Evolutionary conservation across 176 grass and related monocot species (phyloP).

Genomic region (Paspalum notatum): DNA sequence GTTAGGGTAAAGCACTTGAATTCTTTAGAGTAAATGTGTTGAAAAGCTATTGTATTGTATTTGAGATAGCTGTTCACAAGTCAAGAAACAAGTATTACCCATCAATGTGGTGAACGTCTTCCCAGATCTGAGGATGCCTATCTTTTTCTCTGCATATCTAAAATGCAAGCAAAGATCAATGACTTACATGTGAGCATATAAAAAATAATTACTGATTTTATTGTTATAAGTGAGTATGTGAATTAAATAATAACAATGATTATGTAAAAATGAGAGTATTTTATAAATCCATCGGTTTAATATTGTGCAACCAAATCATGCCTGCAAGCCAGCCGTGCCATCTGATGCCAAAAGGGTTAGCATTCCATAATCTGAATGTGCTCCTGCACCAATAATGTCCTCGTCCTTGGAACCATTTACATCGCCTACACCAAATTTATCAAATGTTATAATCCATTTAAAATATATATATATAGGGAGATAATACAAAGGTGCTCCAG

Average conservation of each 20-base stretch:
- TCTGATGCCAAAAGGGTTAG: constrained; percentile 62
- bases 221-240: neutral
- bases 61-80: neutral
- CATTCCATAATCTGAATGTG: constrained; percentile 86
- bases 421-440: constrained; percentile 31
- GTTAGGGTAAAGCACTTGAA: neutral
- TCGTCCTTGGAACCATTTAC: constrained; percentile 38
- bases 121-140: constrained; percentile 66
- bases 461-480: neutral
- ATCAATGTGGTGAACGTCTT: constrained; percentile 69
- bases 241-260: neutral
- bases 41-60: neutral
- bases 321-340: constrained; percentile 82
- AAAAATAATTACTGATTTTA: neutral
- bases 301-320: neutral
- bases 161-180: neutral
- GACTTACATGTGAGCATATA: neutral
- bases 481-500: neutral
- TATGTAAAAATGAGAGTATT: neutral
- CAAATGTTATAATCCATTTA: neutral
- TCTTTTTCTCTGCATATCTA: constrained; percentile 90
- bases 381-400: constrained; percentile 54
- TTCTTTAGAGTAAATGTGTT: neutral
- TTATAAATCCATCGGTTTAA: neutral
- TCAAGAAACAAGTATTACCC: constrained; percentile 47